Conservation (phyloP, 371 early-diverging fungal species). For the Coemansia sp. region DNA sequence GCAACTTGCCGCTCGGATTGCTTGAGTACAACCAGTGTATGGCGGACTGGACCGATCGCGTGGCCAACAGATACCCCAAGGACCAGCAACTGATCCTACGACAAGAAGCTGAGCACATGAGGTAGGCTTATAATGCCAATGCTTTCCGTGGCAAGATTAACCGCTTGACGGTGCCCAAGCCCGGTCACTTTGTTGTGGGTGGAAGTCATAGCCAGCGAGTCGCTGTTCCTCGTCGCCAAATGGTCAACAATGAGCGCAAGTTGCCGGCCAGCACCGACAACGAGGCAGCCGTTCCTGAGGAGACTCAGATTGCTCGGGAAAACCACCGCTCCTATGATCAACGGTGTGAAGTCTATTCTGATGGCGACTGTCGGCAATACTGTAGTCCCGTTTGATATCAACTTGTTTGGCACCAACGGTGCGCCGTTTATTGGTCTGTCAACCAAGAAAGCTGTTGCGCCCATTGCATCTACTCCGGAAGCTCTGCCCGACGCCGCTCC, state of each 20-base stretch:
- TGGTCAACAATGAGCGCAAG: background rate
- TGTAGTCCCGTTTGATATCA: conserved; percentile 38
- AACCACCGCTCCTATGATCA: conserved; percentile 2
- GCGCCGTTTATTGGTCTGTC: background rate
- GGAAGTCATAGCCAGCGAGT: conserved; percentile 17
- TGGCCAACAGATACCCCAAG: conserved; percentile 33
- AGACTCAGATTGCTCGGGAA: conserved; percentile 10
- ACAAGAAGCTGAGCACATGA: conserved; percentile 27
- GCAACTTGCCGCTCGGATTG: conserved; percentile 28
- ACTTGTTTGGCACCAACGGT: conserved; percentile 30
- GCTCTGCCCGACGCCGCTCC: background rate
- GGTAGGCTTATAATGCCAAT: conserved; percentile 19
- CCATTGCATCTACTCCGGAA: background rate
- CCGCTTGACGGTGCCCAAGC: conserved; percentile 8
- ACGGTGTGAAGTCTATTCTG: conserved; percentile 7
- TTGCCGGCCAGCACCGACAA: background rate
- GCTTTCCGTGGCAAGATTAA: conserved; percentile 23
- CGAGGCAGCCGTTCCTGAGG: background rate
- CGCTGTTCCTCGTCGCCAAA: background rate
- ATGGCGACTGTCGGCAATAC: conserved; percentile 45
- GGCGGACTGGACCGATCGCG: conserved; percentile 48
- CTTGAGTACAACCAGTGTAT: conserved; percentile 50
- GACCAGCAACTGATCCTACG: conserved; percentile 24
- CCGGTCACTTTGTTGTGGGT: conserved; percentile 25
- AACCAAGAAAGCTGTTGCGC: background rate